Evolutionary conservation across 73 alveolate genomes (phyloP).

Genomic region (Symbiodinium natans): DNA sequence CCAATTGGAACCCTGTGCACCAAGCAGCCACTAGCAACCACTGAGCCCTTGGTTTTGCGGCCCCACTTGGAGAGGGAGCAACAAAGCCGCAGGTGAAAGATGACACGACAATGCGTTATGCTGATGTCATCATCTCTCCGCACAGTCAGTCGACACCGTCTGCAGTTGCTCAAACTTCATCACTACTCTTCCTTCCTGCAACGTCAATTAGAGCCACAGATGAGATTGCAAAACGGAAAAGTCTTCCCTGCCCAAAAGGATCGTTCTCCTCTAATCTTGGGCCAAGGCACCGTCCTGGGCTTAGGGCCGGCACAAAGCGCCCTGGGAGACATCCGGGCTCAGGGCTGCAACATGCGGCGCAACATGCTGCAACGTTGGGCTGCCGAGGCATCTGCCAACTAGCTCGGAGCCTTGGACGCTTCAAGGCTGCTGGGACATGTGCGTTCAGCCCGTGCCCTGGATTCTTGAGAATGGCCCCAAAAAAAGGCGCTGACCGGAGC

Average conservation of each 20-base stretch:
- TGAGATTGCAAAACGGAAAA: neutral
- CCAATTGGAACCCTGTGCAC: too few species aligned
- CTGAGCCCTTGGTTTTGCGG: neutral
- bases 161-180: neutral
- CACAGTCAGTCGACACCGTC: neutral
- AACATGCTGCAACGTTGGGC: neutral
- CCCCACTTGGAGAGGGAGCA: neutral
- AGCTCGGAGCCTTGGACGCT: neutral
- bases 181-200: neutral
- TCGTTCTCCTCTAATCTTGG: neutral
- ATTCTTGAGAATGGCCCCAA: too few species aligned
- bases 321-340: neutral
- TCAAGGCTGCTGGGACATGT: too few species aligned
- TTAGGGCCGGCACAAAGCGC: neutral
- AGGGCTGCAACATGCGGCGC: too few species aligned
- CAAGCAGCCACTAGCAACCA: too few species aligned
- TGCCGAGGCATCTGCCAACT: neutral
- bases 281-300: neutral
- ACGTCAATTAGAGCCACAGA: neutral
- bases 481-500: too few species aligned
- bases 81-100: neutral
- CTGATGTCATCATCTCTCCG: neutral
- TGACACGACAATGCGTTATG: neutral
- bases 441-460: too few species aligned
- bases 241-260: neutral